Percentiles rank a stretch among this genome's conserved stretches.
Evolutionary conservation across 441 rosid genomes (phyloP).

Genomic region (Pelargonium australe): DNA sequence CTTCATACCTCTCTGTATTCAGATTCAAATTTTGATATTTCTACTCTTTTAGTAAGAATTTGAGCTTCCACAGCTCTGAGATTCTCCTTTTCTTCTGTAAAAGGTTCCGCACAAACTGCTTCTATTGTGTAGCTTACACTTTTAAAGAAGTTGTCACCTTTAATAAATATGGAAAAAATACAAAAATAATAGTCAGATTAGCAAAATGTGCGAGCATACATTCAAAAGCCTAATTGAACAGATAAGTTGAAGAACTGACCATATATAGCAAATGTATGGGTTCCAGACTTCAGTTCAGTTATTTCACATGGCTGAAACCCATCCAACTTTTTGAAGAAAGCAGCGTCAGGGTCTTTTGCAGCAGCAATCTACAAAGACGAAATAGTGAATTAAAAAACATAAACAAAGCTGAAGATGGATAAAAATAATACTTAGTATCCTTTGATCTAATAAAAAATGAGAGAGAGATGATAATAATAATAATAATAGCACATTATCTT

Average conservation of each 20-base stretch:
- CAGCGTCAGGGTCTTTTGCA: slow-evolving; percentile 80
- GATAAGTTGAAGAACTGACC: slow-evolving; percentile 44
- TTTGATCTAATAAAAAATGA: background rate
- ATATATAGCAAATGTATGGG: slow-evolving; percentile 79
- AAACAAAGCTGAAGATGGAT: slow-evolving; percentile 9
- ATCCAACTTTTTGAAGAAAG: slow-evolving; percentile 83
- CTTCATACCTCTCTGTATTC: slow-evolving; percentile 74
- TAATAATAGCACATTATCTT: slow-evolving; percentile 24
- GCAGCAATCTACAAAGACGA: slow-evolving; percentile 46
- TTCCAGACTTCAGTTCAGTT: slow-evolving; percentile 74
- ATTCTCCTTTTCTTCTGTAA: slow-evolving; percentile 56
- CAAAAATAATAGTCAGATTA: slow-evolving; percentile 13
- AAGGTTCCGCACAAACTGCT: slow-evolving; percentile 72
- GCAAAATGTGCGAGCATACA: slow-evolving; percentile 10
- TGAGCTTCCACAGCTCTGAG: slow-evolving; percentile 77
- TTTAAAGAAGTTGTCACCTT: slow-evolving; percentile 92
- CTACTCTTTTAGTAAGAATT: slow-evolving; percentile 69
- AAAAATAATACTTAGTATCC: no score
- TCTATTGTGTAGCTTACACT: slow-evolving; percentile 79
- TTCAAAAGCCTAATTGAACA: slow-evolving; percentile 11
- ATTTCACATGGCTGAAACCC: slow-evolving; percentile 94
- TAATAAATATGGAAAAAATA: slow-evolving; percentile 19
- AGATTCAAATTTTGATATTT: slow-evolving; percentile 78
- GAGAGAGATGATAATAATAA: background rate
- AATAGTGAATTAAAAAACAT: slow-evolving; percentile 17